Conservation (phyloP, 2,329 filamentous ascomycete genomes). For the Aureobasidium subglaciale region DNA sequence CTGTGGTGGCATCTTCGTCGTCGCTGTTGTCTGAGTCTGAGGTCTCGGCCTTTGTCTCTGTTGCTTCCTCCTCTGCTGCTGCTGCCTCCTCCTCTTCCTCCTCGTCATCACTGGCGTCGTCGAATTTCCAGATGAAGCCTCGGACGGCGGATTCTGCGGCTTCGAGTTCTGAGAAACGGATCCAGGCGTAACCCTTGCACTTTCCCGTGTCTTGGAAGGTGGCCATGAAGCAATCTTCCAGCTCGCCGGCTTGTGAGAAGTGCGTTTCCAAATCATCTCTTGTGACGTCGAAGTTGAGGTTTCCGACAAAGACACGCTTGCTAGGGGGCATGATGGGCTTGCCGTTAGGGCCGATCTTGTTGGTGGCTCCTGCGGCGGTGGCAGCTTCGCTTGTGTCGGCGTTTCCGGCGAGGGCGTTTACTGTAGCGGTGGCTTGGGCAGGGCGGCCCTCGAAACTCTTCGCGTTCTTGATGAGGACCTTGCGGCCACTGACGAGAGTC, state of each 20-base stretch:
- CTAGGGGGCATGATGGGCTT: conserved; percentile 62
- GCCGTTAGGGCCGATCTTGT: conserved; percentile 30
- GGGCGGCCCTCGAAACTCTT: conserved; percentile 88
- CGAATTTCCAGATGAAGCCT: conserved; percentile 65
- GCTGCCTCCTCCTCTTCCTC: conserved; percentile 37
- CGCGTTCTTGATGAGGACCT: conserved; percentile 86
- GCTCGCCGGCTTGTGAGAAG: conserved; percentile 76
- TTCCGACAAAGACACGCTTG: conserved; percentile 75
- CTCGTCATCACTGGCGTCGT: conserved; percentile 43
- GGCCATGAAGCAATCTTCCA: conserved; percentile 78
- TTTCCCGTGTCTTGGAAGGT: conserved; percentile 96
- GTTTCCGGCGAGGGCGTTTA: conserved; percentile 26
- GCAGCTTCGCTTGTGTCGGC: conserved; percentile 19
- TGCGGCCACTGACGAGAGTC: conserved; percentile 65
- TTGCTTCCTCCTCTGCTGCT: conserved; percentile 25
- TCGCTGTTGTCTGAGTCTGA: conserved; percentile 25
- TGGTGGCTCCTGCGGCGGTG: conserved; percentile 22
- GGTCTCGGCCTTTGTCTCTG: conserved; percentile 17
- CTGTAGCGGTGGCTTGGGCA: conserved; percentile 47
- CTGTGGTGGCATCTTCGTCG: conserved; percentile 25
- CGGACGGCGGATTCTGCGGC: conserved; percentile 69
- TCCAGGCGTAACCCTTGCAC: conserved; percentile 96
- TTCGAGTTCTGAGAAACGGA: conserved; percentile 76
- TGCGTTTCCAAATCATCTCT: conserved; percentile 74
- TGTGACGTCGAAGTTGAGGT: conserved; percentile 45